Evolutionary conservation across 306 rosid species (phyloP).

Genomic region (Prunus dulcis): DNA sequence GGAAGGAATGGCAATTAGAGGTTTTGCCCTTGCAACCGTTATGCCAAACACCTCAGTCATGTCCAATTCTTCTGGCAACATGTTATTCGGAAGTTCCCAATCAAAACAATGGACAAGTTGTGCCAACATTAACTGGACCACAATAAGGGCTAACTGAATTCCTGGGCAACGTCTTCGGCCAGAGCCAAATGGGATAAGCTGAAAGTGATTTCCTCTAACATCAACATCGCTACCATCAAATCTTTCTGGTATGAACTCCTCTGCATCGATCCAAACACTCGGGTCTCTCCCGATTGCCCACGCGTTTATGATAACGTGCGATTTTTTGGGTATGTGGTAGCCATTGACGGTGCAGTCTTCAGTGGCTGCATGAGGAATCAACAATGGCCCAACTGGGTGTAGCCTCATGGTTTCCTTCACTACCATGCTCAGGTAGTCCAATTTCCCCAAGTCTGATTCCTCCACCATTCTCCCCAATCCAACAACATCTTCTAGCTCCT

Average conservation of each 20-base stretch:
- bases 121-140: not conserved
- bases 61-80: not conserved
- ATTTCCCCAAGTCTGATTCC: too few species aligned
- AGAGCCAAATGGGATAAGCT: not conserved
- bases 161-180: slow-evolving; percentile 5
- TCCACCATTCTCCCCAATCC: too few species aligned
- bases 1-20: not conserved
- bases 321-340: slow-evolving; percentile 1
- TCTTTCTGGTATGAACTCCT: slow-evolving; percentile 5
- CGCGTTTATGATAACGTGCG: not conserved
- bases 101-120: not conserved
- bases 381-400: not conserved
- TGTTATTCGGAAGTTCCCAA: not conserved
- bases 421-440: too few species aligned
- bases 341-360: slow-evolving; percentile 9
- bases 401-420: not conserved
- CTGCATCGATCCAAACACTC: not conserved
- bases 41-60: not conserved
- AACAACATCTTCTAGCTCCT: too few species aligned
- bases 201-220: not conserved
- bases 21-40: not conserved
- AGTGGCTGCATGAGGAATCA: not conserved
- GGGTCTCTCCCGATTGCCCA: slow-evolving; percentile 23
- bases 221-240: not conserved
- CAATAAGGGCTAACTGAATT: not conserved